Conservation (phyloP, 306 rosid species). For the Medicago arabica region DNA sequence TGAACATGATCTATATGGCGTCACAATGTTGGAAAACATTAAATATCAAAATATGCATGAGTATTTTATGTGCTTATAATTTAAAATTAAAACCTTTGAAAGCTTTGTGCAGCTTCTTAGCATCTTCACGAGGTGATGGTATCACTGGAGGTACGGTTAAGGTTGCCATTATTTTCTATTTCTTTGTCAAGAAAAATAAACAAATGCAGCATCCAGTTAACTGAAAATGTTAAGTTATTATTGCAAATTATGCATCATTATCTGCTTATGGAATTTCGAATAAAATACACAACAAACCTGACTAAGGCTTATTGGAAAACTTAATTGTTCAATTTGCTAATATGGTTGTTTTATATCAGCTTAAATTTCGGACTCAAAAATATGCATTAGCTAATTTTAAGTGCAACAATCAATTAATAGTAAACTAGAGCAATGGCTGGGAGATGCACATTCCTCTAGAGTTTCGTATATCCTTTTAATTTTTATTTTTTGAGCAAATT, state of each 20-base stretch:
- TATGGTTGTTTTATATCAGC: constrained; percentile 8
- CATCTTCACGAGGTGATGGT: constrained; percentile 68
- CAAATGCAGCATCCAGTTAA: neutral
- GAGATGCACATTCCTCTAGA: constrained; percentile 25
- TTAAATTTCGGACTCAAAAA: constrained; percentile 26
- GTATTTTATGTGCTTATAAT: neutral
- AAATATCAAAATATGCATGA: constrained; percentile 5
- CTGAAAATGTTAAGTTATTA: neutral
- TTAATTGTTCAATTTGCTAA: constrained; percentile 14
- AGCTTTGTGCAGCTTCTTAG: constrained; percentile 61
- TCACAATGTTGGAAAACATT: neutral
- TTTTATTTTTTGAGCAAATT: neutral
- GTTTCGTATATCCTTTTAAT: constrained; percentile 30
- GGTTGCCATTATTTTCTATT: constrained; percentile 54
- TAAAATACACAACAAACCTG: constrained; percentile 25
- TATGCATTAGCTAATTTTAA: constrained; percentile 31
- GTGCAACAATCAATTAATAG: constrained; percentile 19
- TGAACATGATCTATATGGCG: neutral
- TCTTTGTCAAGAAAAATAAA: neutral
- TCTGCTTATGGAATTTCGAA: neutral
- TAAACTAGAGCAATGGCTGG: constrained; percentile 30
- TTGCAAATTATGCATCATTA: neutral
- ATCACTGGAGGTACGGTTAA: constrained; percentile 54
- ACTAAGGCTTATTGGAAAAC: neutral
- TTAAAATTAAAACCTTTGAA: constrained; percentile 60